These are phyloP conservation scores for Saccharum spontaneum DNA, from an alignment of 176 grass and related monocot genomes.

Conservation along the genomic window DNA sequence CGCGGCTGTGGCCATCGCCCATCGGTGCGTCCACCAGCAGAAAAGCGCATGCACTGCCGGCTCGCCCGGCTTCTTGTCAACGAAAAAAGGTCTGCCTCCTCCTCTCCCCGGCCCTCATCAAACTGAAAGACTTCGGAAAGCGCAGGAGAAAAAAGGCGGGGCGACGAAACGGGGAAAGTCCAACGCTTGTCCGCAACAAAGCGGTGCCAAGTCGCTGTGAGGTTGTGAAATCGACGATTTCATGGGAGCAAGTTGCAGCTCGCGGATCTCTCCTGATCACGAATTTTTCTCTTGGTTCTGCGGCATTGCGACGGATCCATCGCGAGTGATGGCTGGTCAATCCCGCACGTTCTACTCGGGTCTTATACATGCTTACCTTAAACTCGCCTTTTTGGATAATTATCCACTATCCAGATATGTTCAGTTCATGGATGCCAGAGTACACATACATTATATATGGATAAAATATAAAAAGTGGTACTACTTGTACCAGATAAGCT, in stretches of 20 bases:
- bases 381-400: conserved; percentile 29
- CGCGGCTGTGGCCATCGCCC: background rate
- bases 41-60: conserved; percentile 17
- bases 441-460: background rate
- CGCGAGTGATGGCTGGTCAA: conserved; percentile 25
- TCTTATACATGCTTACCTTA: conserved; percentile 3
- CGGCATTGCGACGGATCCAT: background rate
- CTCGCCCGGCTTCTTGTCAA: conserved; percentile 22
- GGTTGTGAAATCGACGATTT: conserved; percentile 53
- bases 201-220: conserved; percentile 30
- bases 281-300: conserved; percentile 7
- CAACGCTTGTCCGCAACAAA: conserved; percentile 42
- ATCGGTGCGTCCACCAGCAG: background rate
- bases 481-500: background rate
- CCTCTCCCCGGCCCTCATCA: background rate
- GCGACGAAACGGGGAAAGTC: conserved; percentile 33
- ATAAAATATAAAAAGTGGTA: background rate
- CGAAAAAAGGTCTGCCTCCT: conserved; percentile 21
- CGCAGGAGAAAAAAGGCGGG: background rate
- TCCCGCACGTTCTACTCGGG: conserved; percentile 47
- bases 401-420: conserved; percentile 42
- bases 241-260: conserved; percentile 45
- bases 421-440: conserved; percentile 7
- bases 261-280: conserved; percentile 52
- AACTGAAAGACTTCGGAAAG: conserved; percentile 36